Evolutionary conservation across 768 basidiomycete genomes (phyloP).

Genomic region (Chlorophyllum brunneum): DNA sequence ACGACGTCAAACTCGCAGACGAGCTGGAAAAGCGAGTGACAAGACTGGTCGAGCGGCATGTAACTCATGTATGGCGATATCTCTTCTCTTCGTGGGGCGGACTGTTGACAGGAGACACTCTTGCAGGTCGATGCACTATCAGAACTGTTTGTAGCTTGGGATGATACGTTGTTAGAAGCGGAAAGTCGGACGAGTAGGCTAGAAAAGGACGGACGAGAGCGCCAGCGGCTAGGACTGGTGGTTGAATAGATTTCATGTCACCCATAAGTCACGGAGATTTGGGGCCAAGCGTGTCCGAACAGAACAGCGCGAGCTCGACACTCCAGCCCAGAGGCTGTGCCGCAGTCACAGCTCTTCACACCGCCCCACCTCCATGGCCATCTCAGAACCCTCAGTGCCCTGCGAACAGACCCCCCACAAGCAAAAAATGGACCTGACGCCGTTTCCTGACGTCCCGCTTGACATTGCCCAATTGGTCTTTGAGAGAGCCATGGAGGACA

Average conservation of each 20-base stretch:
- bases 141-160: constrained; percentile 83
- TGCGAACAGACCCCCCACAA: background rate
- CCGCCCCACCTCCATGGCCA: too few relatives aligned
- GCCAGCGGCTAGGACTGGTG: constrained; percentile 59
- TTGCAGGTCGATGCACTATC: constrained; percentile 74
- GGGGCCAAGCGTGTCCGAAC: too few relatives aligned
- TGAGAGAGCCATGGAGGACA: constrained; percentile 8
- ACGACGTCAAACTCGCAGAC: constrained; percentile 53
- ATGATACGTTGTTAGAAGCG: constrained; percentile 66
- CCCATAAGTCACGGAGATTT: too few relatives aligned
- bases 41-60: constrained; percentile 62
- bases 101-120: background rate
- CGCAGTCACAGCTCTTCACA: too few relatives aligned
- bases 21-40: constrained; percentile 66
- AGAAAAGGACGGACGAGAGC: constrained; percentile 60
- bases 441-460: background rate
- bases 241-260: too few relatives aligned
- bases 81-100: background rate
- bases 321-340: too few relatives aligned
- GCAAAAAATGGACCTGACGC: background rate
- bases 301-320: background rate
- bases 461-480: constrained; percentile 8
- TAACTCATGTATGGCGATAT: constrained; percentile 56
- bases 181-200: constrained; percentile 55
- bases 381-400: too few relatives aligned